Evolutionary conservation across 192 early-diverging fungal genomes (phyloP), one percentile per base, ranked within the genome.

Genomic region (Gamsiella multidivaricata): DNA sequence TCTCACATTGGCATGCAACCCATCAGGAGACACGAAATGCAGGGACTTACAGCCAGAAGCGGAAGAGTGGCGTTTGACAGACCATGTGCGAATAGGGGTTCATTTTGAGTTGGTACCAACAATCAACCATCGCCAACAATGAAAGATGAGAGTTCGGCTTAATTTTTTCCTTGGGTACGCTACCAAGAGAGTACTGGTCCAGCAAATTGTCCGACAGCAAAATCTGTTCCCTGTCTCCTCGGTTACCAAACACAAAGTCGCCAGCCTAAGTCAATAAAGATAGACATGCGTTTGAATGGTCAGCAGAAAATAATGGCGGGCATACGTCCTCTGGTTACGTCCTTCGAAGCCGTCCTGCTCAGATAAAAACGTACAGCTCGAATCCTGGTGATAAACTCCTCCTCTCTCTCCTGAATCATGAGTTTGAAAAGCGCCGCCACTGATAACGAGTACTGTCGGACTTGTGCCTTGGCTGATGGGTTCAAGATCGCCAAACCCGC

Each of bases 1-100:
- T n/a, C n/a, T n/a, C n/a, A n/a, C n/a, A n/a, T n/a, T n/a, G n/a
- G n/a, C n/a, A n/a, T n/a, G n/a, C n/a, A n/a, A n/a, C n/a, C n/a
- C n/a, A n/a, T n/a, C n/a, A n/a, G n/a, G n/a, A n/a, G n/a, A n/a
- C n/a, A n/a, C n/a, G 12, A 36, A 43, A 5, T 26, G 25, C 26
- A n/a, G 46, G 5, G 36, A 76, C 78, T 81, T 88, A 89, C 82
- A 95, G 87, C 91, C 95, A 94, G 72, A 97, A 87, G 17, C 95
- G 85, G 79, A 98, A 98, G 17, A 95, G 86, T 12, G 97, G 97
- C 1, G 97, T 98, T 82, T 97, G 95, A 64, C 96, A 97, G 9
- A 98, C 93, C 70, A 98, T 86, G 68, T 95, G 94, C 43, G 95
- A 93, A 73, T 97, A 98, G 17, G 97, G 95, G 56, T 94, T 93